phyloP scores from a whole-genome alignment of 2,329 filamentous ascomycete species.

The Diplocarpon rosae region DNA sequence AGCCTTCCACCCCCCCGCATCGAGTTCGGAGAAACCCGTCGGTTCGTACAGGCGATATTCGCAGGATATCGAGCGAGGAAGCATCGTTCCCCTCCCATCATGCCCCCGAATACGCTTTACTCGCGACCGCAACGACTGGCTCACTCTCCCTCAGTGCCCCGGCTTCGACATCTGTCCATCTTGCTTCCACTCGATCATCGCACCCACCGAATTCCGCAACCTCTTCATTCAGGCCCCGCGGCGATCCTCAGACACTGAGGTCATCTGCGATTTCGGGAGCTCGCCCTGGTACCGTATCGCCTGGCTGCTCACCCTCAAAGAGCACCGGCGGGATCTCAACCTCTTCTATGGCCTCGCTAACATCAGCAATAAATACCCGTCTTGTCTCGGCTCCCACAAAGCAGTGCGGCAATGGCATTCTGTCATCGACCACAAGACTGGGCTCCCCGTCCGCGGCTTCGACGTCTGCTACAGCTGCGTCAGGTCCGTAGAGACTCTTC shows the following conservation, averaged over 20 bases:
- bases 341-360: constrained; percentile 60
- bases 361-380: constrained; percentile 44
- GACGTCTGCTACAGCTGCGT: constrained; percentile 66
- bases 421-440: constrained; percentile 55
- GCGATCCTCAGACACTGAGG: constrained; percentile 43
- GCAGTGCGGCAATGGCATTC: constrained; percentile 62
- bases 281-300: constrained; percentile 74
- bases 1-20: constrained; percentile 31
- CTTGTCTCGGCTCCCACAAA: constrained; percentile 46
- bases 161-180: constrained; percentile 73
- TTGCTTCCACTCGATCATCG: constrained; percentile 64
- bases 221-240: constrained; percentile 53
- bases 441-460: constrained; percentile 57
- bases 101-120: constrained; percentile 58
- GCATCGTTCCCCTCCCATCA: constrained; percentile 43
- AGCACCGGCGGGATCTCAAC: constrained; percentile 52
- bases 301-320: constrained; percentile 68
- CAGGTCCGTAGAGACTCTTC: constrained; percentile 57
- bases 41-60: constrained; percentile 43
- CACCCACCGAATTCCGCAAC: constrained; percentile 53
- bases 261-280: constrained; percentile 69
- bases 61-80: constrained; percentile 37
- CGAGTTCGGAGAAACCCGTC: constrained; percentile 30
- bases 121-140: constrained; percentile 64
- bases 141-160: constrained; percentile 59